Base-by-base conservation (phyloP, 805 yeast genomes). In the Candida maesae region DNA sequence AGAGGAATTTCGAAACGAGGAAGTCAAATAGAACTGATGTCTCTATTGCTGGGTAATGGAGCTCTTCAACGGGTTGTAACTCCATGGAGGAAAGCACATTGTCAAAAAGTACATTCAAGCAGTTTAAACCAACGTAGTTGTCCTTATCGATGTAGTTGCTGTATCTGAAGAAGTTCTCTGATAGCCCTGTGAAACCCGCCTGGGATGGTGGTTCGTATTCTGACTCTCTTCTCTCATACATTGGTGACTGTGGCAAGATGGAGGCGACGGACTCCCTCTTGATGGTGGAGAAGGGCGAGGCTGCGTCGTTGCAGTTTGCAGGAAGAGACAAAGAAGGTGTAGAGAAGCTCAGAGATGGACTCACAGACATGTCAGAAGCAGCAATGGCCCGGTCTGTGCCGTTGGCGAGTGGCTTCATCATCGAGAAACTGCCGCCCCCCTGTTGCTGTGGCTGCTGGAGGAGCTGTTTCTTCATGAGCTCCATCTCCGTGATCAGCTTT, bases 401-500 rank as follows among this genome's bases (percentile, higher is more conserved):
- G 19, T 35, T 33, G 10, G 36, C 36, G 21, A 40, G 33, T 18
- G 36, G 36, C 15, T 13, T 31, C 7, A 23, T 10, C 17, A 29
- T n/a, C n/a, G n/a, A n/a, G n/a, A n/a, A n/a, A n/a, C n/a, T n/a
- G n/a, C n/a, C n/a, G n/a, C n/a, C n/a, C n/a, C n/a, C 23, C 16
- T 26, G 36, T 11, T 29, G 31, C 17, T 19, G 39, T 16, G 39
- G 5, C 23, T 33, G 42, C 21, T 31, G 21, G 15, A n/a, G n/a
- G n/a, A 25, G 6, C 23, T 38, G 31, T 28, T 35, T 36, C 46
- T 53, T 58, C 25, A 63, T 42, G 13, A 50, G 42, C 21, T 60
- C 63, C 32, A 66, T 42, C 38, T 67, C 70, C 4, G 63, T 43
- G 35, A 65, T 56, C 32, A 76, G 56, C 37, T 58, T 57, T 29